A percentile compares a stretch with the other conserved stretches of the same genome.
phyloP scores from a whole-genome alignment of 139 green algal species.

The Chlorella sp. region DNA sequence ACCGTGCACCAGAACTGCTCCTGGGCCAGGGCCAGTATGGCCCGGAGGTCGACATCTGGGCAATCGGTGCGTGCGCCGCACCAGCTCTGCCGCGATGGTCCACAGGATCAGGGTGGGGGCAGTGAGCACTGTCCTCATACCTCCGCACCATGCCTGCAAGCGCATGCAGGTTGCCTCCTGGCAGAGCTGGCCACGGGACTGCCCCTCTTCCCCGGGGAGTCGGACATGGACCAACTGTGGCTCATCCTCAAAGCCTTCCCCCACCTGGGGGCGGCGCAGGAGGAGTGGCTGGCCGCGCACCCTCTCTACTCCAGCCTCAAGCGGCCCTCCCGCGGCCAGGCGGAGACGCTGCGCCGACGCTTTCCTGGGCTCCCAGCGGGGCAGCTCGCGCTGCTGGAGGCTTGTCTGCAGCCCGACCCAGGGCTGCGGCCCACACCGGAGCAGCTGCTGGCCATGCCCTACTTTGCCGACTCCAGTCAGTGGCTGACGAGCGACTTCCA shows the following conservation, averaged over 20 bases:
- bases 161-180: constrained; percentile 79
- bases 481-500: constrained; percentile 13
- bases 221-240: constrained; percentile 92
- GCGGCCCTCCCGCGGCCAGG: constrained; percentile 23
- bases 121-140: no score
- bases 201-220: constrained; percentile 90
- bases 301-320: constrained; percentile 46
- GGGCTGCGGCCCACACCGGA: constrained; percentile 37
- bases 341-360: constrained; percentile 38
- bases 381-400: constrained; percentile 52
- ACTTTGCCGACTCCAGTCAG: constrained; percentile 33
- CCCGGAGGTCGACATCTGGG: constrained; percentile 87
- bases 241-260: constrained; percentile 69
- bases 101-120: no score
- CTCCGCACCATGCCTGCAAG: no score
- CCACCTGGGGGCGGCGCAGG: constrained; percentile 41
- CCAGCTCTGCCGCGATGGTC: no score
- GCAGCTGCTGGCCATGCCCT: constrained; percentile 59
- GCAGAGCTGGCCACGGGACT: constrained; percentile 83
- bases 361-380: constrained; percentile 24
- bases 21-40: constrained; percentile 81
- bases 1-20: constrained; percentile 90
- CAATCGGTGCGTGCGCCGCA: constrained; percentile 76
- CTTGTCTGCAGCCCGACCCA: constrained; percentile 60
- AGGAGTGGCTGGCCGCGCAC: constrained; percentile 34